A percentile compares a stretch with the other conserved stretches of the same genome.
phyloP scores from a whole-genome alignment of 2,329 filamentous ascomycete genomes.

The Neocatenulostroma microsporum region DNA sequence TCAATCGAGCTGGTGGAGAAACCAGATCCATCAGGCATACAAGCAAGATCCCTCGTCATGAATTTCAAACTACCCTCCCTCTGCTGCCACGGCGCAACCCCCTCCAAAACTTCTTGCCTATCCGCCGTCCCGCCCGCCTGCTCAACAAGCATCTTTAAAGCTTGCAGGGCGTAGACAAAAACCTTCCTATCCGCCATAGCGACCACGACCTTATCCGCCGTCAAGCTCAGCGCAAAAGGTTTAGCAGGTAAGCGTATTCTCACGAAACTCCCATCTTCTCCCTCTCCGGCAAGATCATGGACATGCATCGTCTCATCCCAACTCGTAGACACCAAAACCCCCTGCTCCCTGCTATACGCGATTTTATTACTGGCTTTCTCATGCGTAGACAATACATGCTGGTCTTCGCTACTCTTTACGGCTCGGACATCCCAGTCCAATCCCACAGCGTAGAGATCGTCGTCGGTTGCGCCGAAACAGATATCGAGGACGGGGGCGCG shows the following conservation, averaged over 20 bases:
- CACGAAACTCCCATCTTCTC: constrained; percentile 26
- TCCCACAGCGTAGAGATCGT: constrained; percentile 77
- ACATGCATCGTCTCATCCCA: constrained; percentile 91
- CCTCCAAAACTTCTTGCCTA: constrained; percentile 11
- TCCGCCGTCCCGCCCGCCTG: constrained; percentile 30
- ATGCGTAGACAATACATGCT: constrained; percentile 72
- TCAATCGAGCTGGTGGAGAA: constrained; percentile 92
- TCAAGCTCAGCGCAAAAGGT: constrained; percentile 73
- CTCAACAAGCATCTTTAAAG: constrained; percentile 52
- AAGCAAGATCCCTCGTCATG: constrained; percentile 84
- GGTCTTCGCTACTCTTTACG: constrained; percentile 40
- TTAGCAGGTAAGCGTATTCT: constrained; percentile 68
- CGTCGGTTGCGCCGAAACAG: constrained; percentile 74
- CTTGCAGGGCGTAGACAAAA: constrained; percentile 82
- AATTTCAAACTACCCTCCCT: constrained; percentile 93
- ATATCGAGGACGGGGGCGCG: constrained; percentile 73
- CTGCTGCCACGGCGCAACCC: constrained; percentile 72
- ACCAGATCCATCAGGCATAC: constrained; percentile 93
- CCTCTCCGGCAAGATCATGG: constrained; percentile 46
- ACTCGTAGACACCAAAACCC: constrained; percentile 76
- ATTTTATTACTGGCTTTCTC: constrained; percentile 66
- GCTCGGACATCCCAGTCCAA: constrained; percentile 76
- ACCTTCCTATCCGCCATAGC: constrained; percentile 93
- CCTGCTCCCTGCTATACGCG: constrained; percentile 68
- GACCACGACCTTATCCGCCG: constrained; percentile 80